A percentile compares a stretch with the other conserved stretches of the same genome.
Conservation (phyloP, 2,329 filamentous ascomycete genomes). For the Talaromyces sp. region DNA sequence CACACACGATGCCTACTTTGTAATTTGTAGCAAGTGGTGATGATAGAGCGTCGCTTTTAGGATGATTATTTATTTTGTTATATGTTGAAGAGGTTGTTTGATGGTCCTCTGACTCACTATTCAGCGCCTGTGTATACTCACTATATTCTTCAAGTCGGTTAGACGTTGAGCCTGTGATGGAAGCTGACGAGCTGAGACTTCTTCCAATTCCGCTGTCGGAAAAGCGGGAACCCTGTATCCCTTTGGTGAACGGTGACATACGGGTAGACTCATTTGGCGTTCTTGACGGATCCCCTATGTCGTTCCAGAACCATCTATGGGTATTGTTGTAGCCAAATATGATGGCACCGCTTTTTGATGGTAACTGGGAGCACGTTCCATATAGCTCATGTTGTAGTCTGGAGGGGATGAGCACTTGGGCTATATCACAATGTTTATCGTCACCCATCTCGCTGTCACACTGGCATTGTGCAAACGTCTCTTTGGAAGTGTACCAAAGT, state of each 20-base stretch:
- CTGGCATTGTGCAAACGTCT: background rate
- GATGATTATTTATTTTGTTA: background rate
- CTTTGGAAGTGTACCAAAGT: slow-evolving; percentile 20
- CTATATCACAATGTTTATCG: slow-evolving; percentile 1
- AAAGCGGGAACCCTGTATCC: background rate
- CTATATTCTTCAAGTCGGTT: background rate
- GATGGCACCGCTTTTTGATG: slow-evolving; percentile 9
- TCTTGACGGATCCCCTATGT: slow-evolving; percentile 18
- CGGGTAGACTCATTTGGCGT: background rate
- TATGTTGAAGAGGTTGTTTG: background rate
- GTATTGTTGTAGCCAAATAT: slow-evolving; percentile 22
- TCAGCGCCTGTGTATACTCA: background rate
- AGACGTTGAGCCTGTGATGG: background rate
- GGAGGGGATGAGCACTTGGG: slow-evolving; percentile 17
- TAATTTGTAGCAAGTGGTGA: slow-evolving; percentile 20
- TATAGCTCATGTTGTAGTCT: slow-evolving; percentile 7
- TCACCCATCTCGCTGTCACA: background rate
- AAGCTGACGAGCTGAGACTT: slow-evolving; percentile 7
- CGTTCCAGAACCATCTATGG: slow-evolving; percentile 21
- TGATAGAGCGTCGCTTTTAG: background rate
- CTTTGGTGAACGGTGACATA: background rate
- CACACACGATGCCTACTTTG: slow-evolving; percentile 29
- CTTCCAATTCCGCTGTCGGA: slow-evolving; percentile 13
- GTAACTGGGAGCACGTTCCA: background rate
- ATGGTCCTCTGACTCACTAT: slow-evolving; percentile 3